These are phyloP conservation scores for Trichoderma arundinaceum DNA, from an alignment of 2,329 filamentous ascomycete genomes.

Conservation along the genomic window DNA sequence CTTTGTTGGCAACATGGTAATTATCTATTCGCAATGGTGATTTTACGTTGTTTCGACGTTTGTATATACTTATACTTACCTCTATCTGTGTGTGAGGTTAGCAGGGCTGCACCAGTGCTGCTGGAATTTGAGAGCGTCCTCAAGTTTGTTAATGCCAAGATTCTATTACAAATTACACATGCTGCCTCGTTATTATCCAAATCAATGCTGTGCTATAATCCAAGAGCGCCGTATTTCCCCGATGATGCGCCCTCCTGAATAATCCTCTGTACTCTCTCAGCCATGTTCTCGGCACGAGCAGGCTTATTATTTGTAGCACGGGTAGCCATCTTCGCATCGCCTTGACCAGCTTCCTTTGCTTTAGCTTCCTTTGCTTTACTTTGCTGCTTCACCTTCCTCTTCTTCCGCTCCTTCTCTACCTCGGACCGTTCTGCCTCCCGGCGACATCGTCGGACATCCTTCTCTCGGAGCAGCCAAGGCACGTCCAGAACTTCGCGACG, in stretches of 20 bases:
- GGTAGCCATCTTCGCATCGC: conserved; percentile 21
- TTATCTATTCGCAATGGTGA: background rate
- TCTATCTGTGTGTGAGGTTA: background rate
- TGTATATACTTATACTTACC: too few species aligned
- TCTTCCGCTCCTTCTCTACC: conserved; percentile 39
- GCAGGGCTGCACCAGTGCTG: background rate
- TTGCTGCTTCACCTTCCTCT: conserved; percentile 22
- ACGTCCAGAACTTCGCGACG: conserved; percentile 54
- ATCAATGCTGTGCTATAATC: conserved; percentile 38
- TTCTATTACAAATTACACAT: background rate
- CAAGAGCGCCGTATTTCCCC: conserved; percentile 46
- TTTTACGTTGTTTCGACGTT: background rate
- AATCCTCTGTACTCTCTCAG: conserved; percentile 38
- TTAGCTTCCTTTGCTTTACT: conserved; percentile 34
- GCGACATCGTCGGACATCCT: conserved; percentile 57
- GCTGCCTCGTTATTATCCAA: background rate
- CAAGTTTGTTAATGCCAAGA: too few species aligned
- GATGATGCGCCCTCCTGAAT: conserved; percentile 39
- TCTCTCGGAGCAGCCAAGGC: conserved; percentile 61
- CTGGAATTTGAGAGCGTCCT: background rate
- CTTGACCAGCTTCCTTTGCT: conserved; percentile 16
- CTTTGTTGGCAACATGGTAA: background rate
- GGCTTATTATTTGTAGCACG: background rate
- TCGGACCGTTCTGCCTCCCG: conserved; percentile 51
- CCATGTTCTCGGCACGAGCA: conserved; percentile 15